These are phyloP conservation scores for Petrea volubilis DNA, from an alignment of 257 asterid genomes.

Conservation along the genomic window DNA sequence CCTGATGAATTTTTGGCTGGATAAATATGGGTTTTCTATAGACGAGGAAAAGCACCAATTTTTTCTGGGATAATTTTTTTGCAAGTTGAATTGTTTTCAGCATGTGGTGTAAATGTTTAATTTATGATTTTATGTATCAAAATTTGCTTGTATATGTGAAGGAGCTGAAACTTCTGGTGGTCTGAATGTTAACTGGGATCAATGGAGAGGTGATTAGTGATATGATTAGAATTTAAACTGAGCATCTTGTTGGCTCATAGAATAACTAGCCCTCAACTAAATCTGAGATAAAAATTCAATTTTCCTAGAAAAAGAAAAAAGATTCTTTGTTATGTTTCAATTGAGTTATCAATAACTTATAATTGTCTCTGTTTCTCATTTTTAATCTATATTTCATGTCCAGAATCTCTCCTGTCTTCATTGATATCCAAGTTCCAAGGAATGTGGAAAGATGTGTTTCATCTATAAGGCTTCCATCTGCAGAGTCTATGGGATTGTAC, in stretches of 20 bases:
- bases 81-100: too few relatives aligned
- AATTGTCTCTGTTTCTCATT: neutral
- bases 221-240: neutral
- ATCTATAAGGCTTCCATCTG: conserved; percentile 19
- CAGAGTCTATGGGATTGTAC: conserved; percentile 14
- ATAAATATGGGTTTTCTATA: too few relatives aligned
- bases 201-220: neutral
- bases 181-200: neutral
- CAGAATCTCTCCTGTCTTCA: conserved; percentile 28
- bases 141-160: too few relatives aligned
- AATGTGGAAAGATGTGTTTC: conserved; percentile 58
- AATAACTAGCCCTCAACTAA: neutral
- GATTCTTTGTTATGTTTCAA: too few relatives aligned
- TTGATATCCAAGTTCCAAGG: conserved; percentile 26
- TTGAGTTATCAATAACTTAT: too few relatives aligned
- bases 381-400: neutral
- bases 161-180: neutral
- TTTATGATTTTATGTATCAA: too few relatives aligned
- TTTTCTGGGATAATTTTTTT: too few relatives aligned
- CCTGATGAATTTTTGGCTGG: too few relatives aligned
- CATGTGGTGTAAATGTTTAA: too few relatives aligned
- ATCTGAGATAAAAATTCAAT: neutral
- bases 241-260: neutral
- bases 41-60: too few relatives aligned
- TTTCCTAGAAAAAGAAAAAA: too few relatives aligned